These are phyloP conservation scores for Coleophoma eucalyptorum DNA, from an alignment of 2,329 filamentous ascomycete genomes.

Conservation along the genomic window DNA sequence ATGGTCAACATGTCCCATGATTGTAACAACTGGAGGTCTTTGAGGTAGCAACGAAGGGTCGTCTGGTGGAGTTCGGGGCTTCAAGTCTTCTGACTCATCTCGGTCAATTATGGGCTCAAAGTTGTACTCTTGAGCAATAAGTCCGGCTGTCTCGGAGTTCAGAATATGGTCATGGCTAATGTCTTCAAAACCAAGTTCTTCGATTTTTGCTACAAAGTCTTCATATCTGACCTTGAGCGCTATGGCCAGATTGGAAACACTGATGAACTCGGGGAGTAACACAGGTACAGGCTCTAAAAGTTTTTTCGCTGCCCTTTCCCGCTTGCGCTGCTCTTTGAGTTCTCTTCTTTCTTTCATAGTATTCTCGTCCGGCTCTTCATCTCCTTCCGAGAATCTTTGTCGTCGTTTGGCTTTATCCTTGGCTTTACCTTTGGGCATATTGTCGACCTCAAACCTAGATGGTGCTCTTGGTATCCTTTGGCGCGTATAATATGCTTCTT, in stretches of 20 bases:
- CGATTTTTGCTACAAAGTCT: conserved; percentile 70
- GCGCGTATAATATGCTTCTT: neutral
- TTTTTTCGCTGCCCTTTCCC: conserved; percentile 36
- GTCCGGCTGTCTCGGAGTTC: conserved; percentile 82
- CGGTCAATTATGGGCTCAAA: conserved; percentile 78
- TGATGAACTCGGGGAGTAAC: conserved; percentile 86
- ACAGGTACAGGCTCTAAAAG: conserved; percentile 53
- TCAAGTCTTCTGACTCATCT: conserved; percentile 66
- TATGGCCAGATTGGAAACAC: conserved; percentile 74
- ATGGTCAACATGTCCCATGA: conserved; percentile 99
- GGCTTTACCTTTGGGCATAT: conserved; percentile 18
- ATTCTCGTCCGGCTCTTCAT: conserved; percentile 25
- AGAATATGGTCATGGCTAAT: conserved; percentile 79
- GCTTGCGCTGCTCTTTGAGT: conserved; percentile 35
- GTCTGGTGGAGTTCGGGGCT: conserved; percentile 62
- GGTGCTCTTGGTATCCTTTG: conserved; percentile 1
- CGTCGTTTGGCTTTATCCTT: conserved; percentile 25
- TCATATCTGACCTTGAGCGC: conserved; percentile 68
- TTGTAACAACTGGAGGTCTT: conserved; percentile 91
- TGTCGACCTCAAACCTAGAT: conserved; percentile 6
- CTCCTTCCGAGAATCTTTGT: conserved; percentile 17
- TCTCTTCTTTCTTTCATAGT: conserved; percentile 28
- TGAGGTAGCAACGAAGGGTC: conserved; percentile 65
- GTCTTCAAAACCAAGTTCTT: conserved; percentile 86
- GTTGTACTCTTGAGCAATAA: conserved; percentile 90